Conservation (phyloP, 768 basidiomycete genomes). For the Kwoniella mangroviensis region DNA sequence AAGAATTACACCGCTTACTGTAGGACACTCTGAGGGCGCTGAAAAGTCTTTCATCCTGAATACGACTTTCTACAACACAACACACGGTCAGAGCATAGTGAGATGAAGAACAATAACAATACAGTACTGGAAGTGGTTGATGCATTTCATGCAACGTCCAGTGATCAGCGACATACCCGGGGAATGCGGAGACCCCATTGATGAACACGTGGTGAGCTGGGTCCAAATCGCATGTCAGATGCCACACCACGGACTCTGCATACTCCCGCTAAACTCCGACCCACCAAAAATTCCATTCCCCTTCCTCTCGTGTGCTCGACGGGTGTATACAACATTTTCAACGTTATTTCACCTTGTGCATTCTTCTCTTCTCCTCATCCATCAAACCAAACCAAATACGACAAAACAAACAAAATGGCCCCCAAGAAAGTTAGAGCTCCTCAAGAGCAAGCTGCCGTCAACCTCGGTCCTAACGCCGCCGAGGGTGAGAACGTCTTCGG, state of each 20-base stretch:
- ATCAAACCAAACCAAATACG: constrained; percentile 23
- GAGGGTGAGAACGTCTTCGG: constrained; percentile 98
- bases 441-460: constrained; percentile 81
- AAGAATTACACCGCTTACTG: constrained; percentile 7
- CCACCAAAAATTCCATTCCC: not conserved
- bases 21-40: constrained; percentile 10
- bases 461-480: constrained; percentile 91
- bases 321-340: not conserved
- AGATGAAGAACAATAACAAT: not conserved
- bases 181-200: not conserved
- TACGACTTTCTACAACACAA: no score
- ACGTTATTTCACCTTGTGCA: not conserved
- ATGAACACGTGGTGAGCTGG: no score
- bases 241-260: not conserved
- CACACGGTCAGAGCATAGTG: no score
- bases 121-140: no score
- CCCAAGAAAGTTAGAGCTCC: constrained; percentile 58
- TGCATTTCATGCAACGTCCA: no score
- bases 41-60: not conserved
- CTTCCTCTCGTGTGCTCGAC: not conserved
- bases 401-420: constrained; percentile 31
- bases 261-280: constrained; percentile 26
- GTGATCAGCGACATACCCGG: not conserved
- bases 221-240: not conserved
- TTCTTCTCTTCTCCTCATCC: constrained; percentile 11